Base-by-base conservation (phyloP, 768 basidiomycete genomes). In the Panaeolus cyanescens region DNA sequence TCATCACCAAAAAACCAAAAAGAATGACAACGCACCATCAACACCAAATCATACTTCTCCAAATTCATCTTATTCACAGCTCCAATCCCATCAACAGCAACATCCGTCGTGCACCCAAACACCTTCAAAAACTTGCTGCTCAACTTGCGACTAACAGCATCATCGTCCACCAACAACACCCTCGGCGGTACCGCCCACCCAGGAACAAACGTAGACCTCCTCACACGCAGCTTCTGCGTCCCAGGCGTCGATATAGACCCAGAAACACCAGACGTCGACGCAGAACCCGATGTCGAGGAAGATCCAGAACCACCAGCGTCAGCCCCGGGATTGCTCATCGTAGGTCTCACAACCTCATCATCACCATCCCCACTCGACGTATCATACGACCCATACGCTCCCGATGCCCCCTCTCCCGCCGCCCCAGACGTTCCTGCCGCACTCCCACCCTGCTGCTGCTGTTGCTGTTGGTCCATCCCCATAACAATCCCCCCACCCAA, bases 41-140 rank as follows among this genome's bases (percentile, higher is more conserved):
- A 72, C 63, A 97, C 95, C 70, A 99, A 74, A 75, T 99, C 96
- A 72, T 97, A 98, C 79, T 95, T 95, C 68, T 92, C 93, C 72
- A 92, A 72, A 75, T 96, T 96, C 94, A 98, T 97, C 83, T 94
- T 96, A 67, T 91, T 90, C 58, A 99, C 95, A 0, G 96, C 96
- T 1, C 86, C 87, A 4, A 93, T 85, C 0, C 96, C 96, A 71
- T 98, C 95, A 34, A 95, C 93, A 1, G 95, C 96, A 37, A 96
- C 91, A 67, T 98, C 96, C 59, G 91, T 95, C 67, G 89, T 88
- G 74, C 96, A 97, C 36, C 96, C 96, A 74, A 96, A 95, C 42
- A 97, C 92, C 77, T 96, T 91, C 71, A 99, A 74, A 72, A 98
- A 96, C 77, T 96, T 97, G 80, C 87, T 91, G 64, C 91, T 90